phyloP scores from a whole-genome alignment of 1,139 yeast genomes.

The Sugiyamaella castrensis region DNA sequence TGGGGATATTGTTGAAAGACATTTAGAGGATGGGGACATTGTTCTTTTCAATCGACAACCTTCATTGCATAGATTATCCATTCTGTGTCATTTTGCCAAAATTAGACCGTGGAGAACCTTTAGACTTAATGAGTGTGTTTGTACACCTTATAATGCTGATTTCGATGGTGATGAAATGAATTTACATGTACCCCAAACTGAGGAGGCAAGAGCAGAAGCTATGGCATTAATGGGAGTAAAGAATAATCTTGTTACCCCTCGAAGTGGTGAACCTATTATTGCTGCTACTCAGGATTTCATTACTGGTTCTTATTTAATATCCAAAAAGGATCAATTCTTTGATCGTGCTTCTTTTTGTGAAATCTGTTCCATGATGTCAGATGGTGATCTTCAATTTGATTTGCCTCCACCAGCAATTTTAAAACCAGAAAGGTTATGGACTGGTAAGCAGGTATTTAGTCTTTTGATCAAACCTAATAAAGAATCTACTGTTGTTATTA shows the following conservation, averaged over 20 bases:
- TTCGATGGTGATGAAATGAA: constrained; percentile 99
- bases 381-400: constrained; percentile 83
- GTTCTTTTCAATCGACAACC: constrained; percentile 98
- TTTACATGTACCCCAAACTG: constrained; percentile 97
- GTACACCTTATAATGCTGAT: constrained; percentile 99
- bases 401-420: constrained; percentile 92
- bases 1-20: constrained; percentile 98
- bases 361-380: constrained; percentile 92
- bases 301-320: constrained; percentile 89
- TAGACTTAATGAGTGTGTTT: constrained; percentile 96
- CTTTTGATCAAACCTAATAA: constrained; percentile 80
- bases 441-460: constrained; percentile 94
- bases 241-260: constrained; percentile 89
- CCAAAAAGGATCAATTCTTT: constrained; percentile 89
- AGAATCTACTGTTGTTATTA: constrained; percentile 73
- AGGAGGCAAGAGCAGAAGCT: constrained; percentile 98
- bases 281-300: constrained; percentile 99
- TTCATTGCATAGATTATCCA: constrained; percentile 89
- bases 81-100: constrained; percentile 92
- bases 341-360: constrained; percentile 85
- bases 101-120: constrained; percentile 98
- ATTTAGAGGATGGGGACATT: constrained; percentile 93
- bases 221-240: constrained; percentile 97
- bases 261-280: constrained; percentile 97
- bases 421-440: constrained; percentile 90